phyloP scores from a whole-genome alignment of 495 filamentous ascomycete genomes.

The Sporormia fimetaria region DNA sequence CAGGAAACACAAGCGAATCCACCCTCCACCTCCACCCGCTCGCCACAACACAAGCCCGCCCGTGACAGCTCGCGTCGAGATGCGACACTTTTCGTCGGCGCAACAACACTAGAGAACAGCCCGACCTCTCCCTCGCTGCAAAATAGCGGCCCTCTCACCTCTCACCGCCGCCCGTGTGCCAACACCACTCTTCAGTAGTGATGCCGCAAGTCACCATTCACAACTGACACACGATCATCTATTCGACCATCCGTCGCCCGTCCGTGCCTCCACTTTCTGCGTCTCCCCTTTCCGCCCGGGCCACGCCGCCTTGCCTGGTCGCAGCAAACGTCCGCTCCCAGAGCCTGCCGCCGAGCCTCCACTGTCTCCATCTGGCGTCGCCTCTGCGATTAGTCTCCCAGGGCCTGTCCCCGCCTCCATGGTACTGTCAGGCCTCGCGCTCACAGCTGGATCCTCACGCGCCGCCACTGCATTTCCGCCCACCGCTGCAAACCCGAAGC shows the following conservation, averaged over 20 bases:
- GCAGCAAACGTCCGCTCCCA: not conserved
- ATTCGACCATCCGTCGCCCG: not conserved
- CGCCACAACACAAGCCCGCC: too few relatives aligned
- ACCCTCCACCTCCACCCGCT: too few relatives aligned
- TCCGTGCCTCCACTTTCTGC: not conserved
- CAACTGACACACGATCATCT: not conserved
- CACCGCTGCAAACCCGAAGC: conserved; percentile 11
- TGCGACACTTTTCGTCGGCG: too few relatives aligned
- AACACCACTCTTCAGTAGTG: too few relatives aligned
- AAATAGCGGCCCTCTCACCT: too few relatives aligned
- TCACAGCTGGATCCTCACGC: conserved; percentile 14
- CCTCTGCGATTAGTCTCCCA: not conserved
- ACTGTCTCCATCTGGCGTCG: not conserved
- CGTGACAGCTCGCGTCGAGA: too few relatives aligned
- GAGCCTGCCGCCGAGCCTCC: not conserved
- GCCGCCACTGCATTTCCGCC: conserved; percentile 13
- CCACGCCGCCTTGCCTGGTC: not conserved
- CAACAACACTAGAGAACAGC: too few relatives aligned
- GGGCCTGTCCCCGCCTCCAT: conserved; percentile 23
- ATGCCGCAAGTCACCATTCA: too few relatives aligned
- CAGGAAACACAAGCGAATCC: too few relatives aligned
- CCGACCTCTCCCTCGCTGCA: too few relatives aligned
- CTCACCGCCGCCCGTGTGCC: too few relatives aligned
- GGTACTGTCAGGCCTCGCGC: conserved; percentile 21
- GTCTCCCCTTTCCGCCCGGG: not conserved